Evolutionary conservation across 2,329 filamentous ascomycete species (phyloP), one percentile per base, ranked within the genome.

Genomic region (Scolecobasidium constrictum): DNA sequence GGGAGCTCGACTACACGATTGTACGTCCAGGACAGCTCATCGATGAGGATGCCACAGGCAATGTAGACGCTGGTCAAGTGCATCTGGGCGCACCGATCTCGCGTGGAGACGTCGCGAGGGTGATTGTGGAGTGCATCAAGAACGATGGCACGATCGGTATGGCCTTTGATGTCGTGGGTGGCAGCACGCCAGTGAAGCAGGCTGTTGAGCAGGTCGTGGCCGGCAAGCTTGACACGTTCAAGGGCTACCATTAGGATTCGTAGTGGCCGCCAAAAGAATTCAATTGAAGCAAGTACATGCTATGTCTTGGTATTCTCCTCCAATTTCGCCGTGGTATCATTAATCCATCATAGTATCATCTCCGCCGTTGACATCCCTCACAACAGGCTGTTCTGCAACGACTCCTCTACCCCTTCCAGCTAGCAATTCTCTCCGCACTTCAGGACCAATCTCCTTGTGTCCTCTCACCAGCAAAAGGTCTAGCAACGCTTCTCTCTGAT

Each of bases 401-500:
- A 38, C 42, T 28, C 90, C 90, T 48, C 92, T 75, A 2, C 87
- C 90, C 61, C 92, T 74, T 2, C 92, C 92, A 19, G 86, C 87
- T 38, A 96, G 64, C 55, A 98, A 59, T 60, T 98, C 90, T 54
- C 87, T 78, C 52, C 92, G 72, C 19, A 96, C 85, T 59, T 96
- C 92, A 0, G 92, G 87, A 0, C 86, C 87, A 49, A 98, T 95
- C 47, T 81, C 77, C 47, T 80, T 78, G 64, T 98, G 92, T 0
- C 88, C 88, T 47, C 90, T 78, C 3, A 79, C 81, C 35, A 94
- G 69, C 15, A 98, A 68, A 46, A 98, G 64, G 64, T 98, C 92
- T 4, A 98, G 67, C 40, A 98, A 65, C 1, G 87, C 85, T 64
- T 98, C 90, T 52, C 88, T 73, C 67, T 94, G 88, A 52, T 95